Evolutionary conservation across 805 yeast species (phyloP).

Genomic region (Candida orba): DNA sequence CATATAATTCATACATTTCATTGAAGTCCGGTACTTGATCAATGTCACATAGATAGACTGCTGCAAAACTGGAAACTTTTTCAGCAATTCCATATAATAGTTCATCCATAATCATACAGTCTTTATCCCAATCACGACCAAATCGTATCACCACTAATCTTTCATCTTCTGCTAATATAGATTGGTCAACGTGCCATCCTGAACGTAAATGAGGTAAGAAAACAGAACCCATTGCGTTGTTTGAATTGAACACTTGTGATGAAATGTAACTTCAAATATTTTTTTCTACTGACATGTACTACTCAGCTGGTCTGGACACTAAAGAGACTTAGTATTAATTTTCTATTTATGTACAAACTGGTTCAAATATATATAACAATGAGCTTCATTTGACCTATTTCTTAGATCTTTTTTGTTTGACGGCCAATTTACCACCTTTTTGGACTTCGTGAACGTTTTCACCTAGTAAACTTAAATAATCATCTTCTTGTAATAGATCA

Average conservation of each 20-base stretch:
- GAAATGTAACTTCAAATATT: too few species aligned
- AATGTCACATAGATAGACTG: slow-evolving; percentile 80
- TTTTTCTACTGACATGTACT: too few species aligned
- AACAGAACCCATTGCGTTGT: slow-evolving; percentile 59
- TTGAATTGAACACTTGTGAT: too few species aligned
- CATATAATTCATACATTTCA: slow-evolving; percentile 81
- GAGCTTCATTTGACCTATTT: slow-evolving; percentile 17
- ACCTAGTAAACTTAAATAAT: slow-evolving; percentile 54
- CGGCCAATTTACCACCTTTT: slow-evolving; percentile 46
- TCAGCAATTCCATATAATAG: slow-evolving; percentile 71
- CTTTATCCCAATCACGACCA: slow-evolving; percentile 70
- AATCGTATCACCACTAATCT: slow-evolving; percentile 82
- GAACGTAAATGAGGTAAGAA: slow-evolving; percentile 74
- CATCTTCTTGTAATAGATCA: slow-evolving; percentile 29
- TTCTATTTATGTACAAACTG: slow-evolving; percentile 2
- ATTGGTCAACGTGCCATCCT: slow-evolving; percentile 98
- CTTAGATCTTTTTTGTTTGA: slow-evolving; percentile 36
- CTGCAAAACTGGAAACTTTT: slow-evolving; percentile 82
- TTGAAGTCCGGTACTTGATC: slow-evolving; percentile 88
- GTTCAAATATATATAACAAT: not conserved
- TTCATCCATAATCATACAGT: slow-evolving; percentile 90
- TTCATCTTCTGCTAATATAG: slow-evolving; percentile 89
- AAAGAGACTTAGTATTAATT: not conserved
- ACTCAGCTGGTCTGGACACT: not conserved
- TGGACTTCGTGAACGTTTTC: slow-evolving; percentile 47